A percentile compares a stretch with the other conserved stretches of the same genome.
These are phyloP conservation scores for Vickermania ingenoplastis DNA, from an alignment of 208 protist species.

Conservation along the genomic window DNA sequence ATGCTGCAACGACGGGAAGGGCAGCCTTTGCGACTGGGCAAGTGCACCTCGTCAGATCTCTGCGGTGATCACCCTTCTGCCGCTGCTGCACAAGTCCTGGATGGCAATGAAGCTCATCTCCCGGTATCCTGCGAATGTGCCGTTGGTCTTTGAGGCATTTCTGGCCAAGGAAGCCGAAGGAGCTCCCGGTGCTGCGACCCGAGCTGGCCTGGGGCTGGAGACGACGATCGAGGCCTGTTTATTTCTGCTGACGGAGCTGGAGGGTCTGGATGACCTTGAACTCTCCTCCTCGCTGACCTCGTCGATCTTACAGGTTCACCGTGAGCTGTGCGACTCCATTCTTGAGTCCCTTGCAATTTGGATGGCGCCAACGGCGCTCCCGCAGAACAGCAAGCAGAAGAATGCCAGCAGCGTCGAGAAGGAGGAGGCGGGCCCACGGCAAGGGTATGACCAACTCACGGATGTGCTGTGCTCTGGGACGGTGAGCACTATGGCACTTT, in stretches of 20 bases:
- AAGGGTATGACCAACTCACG: slow-evolving; percentile 28
- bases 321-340: not conserved
- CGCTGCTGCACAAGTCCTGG: slow-evolving; percentile 72
- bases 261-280: slow-evolving; percentile 37
- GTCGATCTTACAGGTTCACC: slow-evolving; percentile 22
- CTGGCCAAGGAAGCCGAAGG: slow-evolving; percentile 23
- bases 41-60: slow-evolving; percentile 32
- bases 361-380: not conserved
- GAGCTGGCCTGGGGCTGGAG: slow-evolving; percentile 10
- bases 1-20: slow-evolving; percentile 12
- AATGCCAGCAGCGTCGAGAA: not conserved
- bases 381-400: not conserved
- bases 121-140: slow-evolving; percentile 35
- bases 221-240: slow-evolving; percentile 30
- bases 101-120: slow-evolving; percentile 41
- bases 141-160: slow-evolving; percentile 48
- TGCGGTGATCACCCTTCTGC: slow-evolving; percentile 47
- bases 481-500: slow-evolving; percentile 48
- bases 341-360: not conserved
- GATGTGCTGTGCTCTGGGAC: slow-evolving; percentile 36
- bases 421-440: slow-evolving; percentile 5
- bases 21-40: slow-evolving; percentile 20
- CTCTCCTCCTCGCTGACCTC: slow-evolving; percentile 19
- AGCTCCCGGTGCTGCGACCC: not conserved
- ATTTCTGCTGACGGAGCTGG: slow-evolving; percentile 38